These are phyloP conservation scores for Ustilaginoidea virens DNA, from an alignment of 2,329 filamentous ascomycete species.

Conservation along the genomic window DNA sequence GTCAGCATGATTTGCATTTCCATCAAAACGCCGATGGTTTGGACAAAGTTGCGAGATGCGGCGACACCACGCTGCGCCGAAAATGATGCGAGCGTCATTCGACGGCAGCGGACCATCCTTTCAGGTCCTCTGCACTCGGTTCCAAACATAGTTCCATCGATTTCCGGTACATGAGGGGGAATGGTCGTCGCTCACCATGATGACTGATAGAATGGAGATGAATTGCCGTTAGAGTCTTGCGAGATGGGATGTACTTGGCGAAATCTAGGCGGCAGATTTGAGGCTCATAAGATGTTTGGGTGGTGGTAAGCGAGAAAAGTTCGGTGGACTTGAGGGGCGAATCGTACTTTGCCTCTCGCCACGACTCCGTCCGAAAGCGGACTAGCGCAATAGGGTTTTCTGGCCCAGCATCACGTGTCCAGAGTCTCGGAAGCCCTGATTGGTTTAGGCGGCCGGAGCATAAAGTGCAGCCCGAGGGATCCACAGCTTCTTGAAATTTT, in stretches of 20 bases:
- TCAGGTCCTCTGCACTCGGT: too few relatives aligned
- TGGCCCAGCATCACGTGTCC: conserved; percentile 22
- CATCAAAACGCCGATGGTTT: too few relatives aligned
- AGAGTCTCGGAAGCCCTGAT: conserved; percentile 3
- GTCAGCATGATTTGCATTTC: conserved; percentile 28
- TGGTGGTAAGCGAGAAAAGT: conserved; percentile 34
- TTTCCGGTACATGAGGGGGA: conserved; percentile 6
- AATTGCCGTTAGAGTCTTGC: conserved; percentile 27
- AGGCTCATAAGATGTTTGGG: conserved; percentile 33
- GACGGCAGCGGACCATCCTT: neutral
- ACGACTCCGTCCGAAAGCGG: conserved; percentile 21
- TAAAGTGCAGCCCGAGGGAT: conserved; percentile 1
- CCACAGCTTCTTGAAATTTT: conserved; percentile 4
- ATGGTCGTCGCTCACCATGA: conserved; percentile 45
- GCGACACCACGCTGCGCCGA: too few relatives aligned
- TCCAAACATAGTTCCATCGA: conserved; percentile 7
- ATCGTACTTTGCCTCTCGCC: conserved; percentile 18
- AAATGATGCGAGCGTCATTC: too few relatives aligned
- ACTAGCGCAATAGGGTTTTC: conserved; percentile 23
- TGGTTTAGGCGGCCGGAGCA: conserved; percentile 5
- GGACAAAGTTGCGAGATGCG: too few relatives aligned
- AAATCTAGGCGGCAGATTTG: conserved; percentile 43
- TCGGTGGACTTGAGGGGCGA: conserved; percentile 22
- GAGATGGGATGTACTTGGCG: conserved; percentile 32
- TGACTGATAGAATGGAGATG: conserved; percentile 38